Evolutionary conservation across 345 rosid species (phyloP).

Genomic region (Excoecaria cochinchinensis): DNA sequence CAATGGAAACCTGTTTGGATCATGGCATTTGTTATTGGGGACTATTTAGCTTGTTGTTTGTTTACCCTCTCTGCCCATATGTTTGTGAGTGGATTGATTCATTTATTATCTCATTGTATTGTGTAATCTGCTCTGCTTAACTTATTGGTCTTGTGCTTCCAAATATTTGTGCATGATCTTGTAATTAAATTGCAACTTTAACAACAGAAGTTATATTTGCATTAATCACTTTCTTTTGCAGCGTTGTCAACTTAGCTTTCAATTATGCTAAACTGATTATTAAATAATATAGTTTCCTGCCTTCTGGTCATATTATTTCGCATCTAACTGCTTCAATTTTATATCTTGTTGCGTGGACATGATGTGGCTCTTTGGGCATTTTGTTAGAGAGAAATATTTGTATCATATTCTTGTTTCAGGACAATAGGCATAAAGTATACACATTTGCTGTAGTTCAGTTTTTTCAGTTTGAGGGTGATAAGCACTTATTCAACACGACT

Average conservation of each 20-base stretch:
- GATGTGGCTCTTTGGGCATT: neutral
- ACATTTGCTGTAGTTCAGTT: neutral
- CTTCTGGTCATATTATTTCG: neutral
- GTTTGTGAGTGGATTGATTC: neutral
- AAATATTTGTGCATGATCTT: neutral
- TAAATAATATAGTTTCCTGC: neutral
- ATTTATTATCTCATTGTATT: neutral
- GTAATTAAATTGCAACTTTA: neutral
- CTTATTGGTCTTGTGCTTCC: neutral
- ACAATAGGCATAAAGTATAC: neutral
- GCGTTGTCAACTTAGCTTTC: neutral
- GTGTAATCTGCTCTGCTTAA: neutral
- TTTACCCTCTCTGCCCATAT: neutral
- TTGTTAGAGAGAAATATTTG: neutral
- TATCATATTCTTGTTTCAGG: neutral
- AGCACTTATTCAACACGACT: neutral
- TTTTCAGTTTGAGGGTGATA: neutral
- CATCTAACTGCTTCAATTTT: neutral
- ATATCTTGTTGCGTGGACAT: neutral
- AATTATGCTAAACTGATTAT: neutral
- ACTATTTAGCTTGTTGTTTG: slow-evolving; percentile 9
- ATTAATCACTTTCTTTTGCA: neutral
- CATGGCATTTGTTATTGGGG: slow-evolving; percentile 11
- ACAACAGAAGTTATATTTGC: neutral
- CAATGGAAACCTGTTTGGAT: slow-evolving; percentile 18